A percentile compares a stretch with the other conserved stretches of the same genome.
Conservation (phyloP, 2,329 filamentous ascomycete genomes). For the Hysterium pulicare region DNA sequence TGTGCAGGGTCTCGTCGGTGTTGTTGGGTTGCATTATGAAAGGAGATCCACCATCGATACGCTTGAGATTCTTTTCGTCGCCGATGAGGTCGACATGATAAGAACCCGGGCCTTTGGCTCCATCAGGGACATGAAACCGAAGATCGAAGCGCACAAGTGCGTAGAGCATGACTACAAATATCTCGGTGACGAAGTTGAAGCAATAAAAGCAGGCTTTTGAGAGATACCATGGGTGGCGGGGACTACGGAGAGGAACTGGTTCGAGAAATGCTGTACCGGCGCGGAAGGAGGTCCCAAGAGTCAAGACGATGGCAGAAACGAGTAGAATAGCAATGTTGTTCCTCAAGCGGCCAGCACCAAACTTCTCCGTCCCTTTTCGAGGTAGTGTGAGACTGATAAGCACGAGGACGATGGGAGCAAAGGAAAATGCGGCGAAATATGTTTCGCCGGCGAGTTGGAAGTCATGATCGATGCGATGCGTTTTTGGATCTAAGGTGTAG, state of each 20-base stretch:
- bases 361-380: slow-evolving; percentile 48
- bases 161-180: slow-evolving; percentile 66
- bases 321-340: slow-evolving; percentile 66
- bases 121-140: slow-evolving; percentile 73
- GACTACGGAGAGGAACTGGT: slow-evolving; percentile 41
- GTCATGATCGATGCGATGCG: slow-evolving; percentile 54
- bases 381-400: slow-evolving; percentile 47
- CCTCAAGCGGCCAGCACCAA: slow-evolving; percentile 65
- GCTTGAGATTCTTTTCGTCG: slow-evolving; percentile 22
- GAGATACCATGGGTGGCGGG: slow-evolving; percentile 65
- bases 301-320: slow-evolving; percentile 54
- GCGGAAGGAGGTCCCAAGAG: slow-evolving; percentile 70
- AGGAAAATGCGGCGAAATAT: slow-evolving; percentile 63
- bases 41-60: no score
- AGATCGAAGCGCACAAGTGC: slow-evolving; percentile 67
- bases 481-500: slow-evolving; percentile 60
- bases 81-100: slow-evolving; percentile 25
- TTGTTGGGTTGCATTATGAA: slow-evolving; percentile 10
- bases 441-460: slow-evolving; percentile 64
- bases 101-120: slow-evolving; percentile 52
- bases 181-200: slow-evolving; percentile 74
- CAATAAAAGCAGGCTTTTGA: slow-evolving; percentile 71
- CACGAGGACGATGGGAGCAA: slow-evolving; percentile 62
- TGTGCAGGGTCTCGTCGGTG: slow-evolving; percentile 26
- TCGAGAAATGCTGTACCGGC: slow-evolving; percentile 57